phyloP scores from a whole-genome alignment of 176 grass and related monocot genomes.

The Carex cristatella region DNA sequence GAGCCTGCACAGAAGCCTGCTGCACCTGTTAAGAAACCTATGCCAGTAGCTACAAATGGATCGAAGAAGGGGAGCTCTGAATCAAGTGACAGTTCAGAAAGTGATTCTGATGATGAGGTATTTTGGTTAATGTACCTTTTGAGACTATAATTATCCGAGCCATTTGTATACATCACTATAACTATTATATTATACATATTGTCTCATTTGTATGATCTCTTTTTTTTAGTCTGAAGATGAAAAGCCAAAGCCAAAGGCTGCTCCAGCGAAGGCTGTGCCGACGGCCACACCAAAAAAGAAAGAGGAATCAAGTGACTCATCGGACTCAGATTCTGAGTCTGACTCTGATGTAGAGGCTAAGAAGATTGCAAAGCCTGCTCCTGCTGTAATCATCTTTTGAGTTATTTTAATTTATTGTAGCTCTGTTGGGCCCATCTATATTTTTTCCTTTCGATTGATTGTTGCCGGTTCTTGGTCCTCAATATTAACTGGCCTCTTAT shows the following conservation, averaged over 20 bases:
- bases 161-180: neutral
- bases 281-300: constrained; percentile 2
- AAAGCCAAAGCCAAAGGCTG: constrained; percentile 10
- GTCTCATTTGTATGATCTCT: neutral
- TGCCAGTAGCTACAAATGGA: neutral
- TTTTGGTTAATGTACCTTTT: neutral
- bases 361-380: neutral
- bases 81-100: constrained; percentile 25
- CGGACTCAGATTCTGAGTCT: constrained; percentile 3
- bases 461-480: neutral
- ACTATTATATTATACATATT: neutral
- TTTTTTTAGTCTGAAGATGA: constrained; percentile 24
- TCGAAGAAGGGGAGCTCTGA: constrained; percentile 1
- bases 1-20: constrained; percentile 52
- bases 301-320: constrained; percentile 18
- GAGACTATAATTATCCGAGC: neutral
- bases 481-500: neutral
- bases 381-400: neutral
- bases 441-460: neutral
- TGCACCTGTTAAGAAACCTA: constrained; percentile 20
- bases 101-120: constrained; percentile 35
- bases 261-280: neutral
- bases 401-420: constrained; percentile 8
- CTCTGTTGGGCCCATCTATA: neutral
- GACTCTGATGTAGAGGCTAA: constrained; percentile 38